Evolutionary conservation across 1,284 basidiomycete species (phyloP), one percentile per base, ranked within the genome.

Genomic region (Xerocomus amazonicus): DNA sequence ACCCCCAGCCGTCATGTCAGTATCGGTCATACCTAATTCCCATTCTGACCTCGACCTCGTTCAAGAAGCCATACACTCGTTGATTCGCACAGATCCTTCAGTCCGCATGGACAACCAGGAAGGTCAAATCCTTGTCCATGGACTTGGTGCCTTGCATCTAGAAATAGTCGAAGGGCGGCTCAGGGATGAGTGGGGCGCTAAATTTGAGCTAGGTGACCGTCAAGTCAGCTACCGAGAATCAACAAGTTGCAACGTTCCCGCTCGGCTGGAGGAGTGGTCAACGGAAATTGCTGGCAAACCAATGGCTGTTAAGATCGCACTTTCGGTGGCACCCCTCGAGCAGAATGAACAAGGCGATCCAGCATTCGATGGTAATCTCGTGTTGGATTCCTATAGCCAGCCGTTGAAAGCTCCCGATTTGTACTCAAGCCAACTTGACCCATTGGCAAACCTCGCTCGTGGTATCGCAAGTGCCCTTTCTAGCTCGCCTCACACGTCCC

Each of bases 71-170:
- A 72, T 95, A 17, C 72, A 77, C 32, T 75, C 87, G 7, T 74
- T 95, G 23, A 74, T 83, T n/a, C 84, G 91, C 9, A 94, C 92
- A 1, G 91, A 95, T 60, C 91, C 91, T 12, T 92, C 88, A 2
- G 78, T 93, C 28, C 83, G 89, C 6, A 73, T 87, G 19, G 89
- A 91, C 51, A 72, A 73, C 9, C 83, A 87, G 48, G 90, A 93
- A 54, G 90, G 90, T 0, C 91, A 95, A 60, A 75, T 90, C 33
- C 77, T 95, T 33, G 77, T 92, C 2, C 88, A 92, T 57, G 91
- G 91, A 4, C 80, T 94, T 48, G 91, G 91, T 12, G 82, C 88
- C 34, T 75, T 95, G 27, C 91, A 95, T 64, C 77, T 95, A 7
- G 92, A 95, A 66, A 93, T 95, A 50, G 78, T 92, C 2, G 88